Evolutionary conservation across 164 flowering plant genomes (phyloP).

Genomic region (Warburgia ugandensis): DNA sequence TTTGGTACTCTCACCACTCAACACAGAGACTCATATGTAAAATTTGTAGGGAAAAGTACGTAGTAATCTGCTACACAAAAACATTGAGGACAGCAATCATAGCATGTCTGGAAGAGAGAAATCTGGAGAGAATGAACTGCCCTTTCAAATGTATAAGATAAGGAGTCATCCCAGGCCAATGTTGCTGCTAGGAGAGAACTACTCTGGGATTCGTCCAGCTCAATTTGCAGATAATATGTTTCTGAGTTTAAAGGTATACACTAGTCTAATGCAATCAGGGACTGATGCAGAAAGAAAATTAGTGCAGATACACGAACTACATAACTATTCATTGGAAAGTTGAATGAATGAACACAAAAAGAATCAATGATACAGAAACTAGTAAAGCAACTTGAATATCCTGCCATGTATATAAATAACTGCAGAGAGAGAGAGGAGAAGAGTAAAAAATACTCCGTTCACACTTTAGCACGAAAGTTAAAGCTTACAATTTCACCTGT

Average conservation of each 20-base stretch:
- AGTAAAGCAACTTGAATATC: neutral
- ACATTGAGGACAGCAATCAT: slow-evolving; percentile 16
- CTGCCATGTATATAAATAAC: neutral
- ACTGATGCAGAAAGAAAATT: too few relatives aligned
- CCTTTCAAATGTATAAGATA: slow-evolving; percentile 34
- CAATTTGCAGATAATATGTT: slow-evolving; percentile 46
- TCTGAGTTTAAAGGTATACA: neutral
- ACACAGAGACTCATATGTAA: too few relatives aligned
- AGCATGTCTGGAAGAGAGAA: slow-evolving; percentile 54
- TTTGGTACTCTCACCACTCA: too few relatives aligned
- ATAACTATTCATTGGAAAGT: too few relatives aligned
- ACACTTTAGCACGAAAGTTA: neutral
- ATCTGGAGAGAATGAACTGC: slow-evolving; percentile 46
- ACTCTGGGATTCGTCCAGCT: slow-evolving; percentile 58
- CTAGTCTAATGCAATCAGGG: too few relatives aligned
- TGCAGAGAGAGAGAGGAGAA: neutral
- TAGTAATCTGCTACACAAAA: too few relatives aligned
- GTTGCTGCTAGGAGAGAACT: slow-evolving; percentile 54
- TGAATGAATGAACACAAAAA: neutral
- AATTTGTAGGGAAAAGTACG: too few relatives aligned
- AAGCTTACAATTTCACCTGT: slow-evolving; percentile 46
- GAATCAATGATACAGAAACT: too few relatives aligned
- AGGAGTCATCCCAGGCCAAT: slow-evolving; percentile 71
- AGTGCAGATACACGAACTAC: too few relatives aligned
- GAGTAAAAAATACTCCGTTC: too few relatives aligned